Evolutionary conservation across 2,329 filamentous ascomycete genomes (phyloP).

Genomic region (Xylariaceae sp.): DNA sequence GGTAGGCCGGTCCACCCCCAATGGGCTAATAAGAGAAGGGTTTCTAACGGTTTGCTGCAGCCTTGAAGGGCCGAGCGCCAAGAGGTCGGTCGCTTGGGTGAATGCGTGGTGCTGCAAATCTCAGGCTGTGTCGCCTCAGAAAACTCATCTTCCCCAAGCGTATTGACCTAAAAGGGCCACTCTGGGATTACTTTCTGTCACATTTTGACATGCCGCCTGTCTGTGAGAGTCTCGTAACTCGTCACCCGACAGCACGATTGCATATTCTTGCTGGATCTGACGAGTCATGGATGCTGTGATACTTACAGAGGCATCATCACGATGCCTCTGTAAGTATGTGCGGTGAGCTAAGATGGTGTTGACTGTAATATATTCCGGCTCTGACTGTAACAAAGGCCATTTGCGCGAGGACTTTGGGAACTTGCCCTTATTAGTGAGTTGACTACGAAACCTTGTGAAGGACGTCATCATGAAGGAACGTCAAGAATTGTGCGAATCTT

Average conservation of each 20-base stretch:
- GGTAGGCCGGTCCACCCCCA: not conserved
- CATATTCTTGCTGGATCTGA: slow-evolving; percentile 24
- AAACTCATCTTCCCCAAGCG: slow-evolving; percentile 2
- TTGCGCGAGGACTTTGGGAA: too few species aligned
- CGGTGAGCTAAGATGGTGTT: not conserved
- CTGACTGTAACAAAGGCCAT: too few species aligned
- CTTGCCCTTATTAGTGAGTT: too few species aligned
- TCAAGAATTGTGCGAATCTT: too few species aligned
- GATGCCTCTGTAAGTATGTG: not conserved
- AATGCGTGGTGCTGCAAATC: slow-evolving; percentile 1
- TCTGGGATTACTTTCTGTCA: slow-evolving; percentile 6
- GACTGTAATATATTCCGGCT: too few species aligned
- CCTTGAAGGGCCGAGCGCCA: slow-evolving; percentile 22
- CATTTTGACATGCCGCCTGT: slow-evolving; percentile 10
- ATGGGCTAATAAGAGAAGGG: slow-evolving; percentile 3
- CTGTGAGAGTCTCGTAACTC: slow-evolving; percentile 23
- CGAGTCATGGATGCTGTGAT: slow-evolving; percentile 12
- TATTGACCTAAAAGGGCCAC: slow-evolving; percentile 2
- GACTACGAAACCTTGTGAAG: too few species aligned
- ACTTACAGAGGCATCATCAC: slow-evolving; percentile 6
- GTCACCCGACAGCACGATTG: slow-evolving; percentile 22
- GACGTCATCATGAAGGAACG: too few species aligned
- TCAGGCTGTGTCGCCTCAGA: not conserved
- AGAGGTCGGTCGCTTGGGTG: slow-evolving; percentile 1
- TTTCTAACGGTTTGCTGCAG: slow-evolving; percentile 23